A percentile compares a stretch with the other conserved stretches of the same genome.
phyloP scores from a whole-genome alignment of 352 stramenopile species.

The Bremia lactucae region DNA sequence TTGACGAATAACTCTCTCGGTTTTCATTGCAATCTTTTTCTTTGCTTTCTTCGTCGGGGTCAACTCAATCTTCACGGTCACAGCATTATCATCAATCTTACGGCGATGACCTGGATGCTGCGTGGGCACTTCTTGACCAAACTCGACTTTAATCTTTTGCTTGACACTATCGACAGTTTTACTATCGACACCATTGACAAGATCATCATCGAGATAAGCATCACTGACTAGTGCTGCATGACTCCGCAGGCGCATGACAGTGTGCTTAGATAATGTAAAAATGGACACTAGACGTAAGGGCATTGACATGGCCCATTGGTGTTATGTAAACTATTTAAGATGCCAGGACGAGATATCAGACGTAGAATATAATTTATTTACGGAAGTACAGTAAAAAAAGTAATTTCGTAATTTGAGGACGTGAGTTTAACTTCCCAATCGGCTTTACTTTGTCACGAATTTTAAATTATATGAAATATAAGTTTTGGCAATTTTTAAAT shows the following conservation, averaged over 20 bases:
- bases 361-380: too few relatives aligned
- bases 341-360: too few relatives aligned
- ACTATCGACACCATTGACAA: neutral
- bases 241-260: constrained; percentile 35
- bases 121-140: neutral
- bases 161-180: constrained; percentile 1
- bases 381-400: too few relatives aligned
- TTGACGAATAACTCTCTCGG: constrained; percentile 10
- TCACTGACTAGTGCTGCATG: constrained; percentile 1
- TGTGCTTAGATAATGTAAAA: too few relatives aligned
- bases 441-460: too few relatives aligned
- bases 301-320: too few relatives aligned
- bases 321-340: too few relatives aligned
- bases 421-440: too few relatives aligned
- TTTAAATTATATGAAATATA: too few relatives aligned
- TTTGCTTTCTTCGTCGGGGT: constrained; percentile 14
- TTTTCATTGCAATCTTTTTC: constrained; percentile 9
- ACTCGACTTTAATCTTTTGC: constrained; percentile 5
- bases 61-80: constrained; percentile 16
- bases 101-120: neutral
- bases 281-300: too few relatives aligned
- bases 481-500: neutral
- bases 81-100: constrained; percentile 2
- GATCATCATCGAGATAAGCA: constrained; percentile 1
- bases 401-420: too few relatives aligned